Evolutionary conservation across 495 filamentous ascomycete genomes (phyloP).

Genomic region (Tuber calosporum): DNA sequence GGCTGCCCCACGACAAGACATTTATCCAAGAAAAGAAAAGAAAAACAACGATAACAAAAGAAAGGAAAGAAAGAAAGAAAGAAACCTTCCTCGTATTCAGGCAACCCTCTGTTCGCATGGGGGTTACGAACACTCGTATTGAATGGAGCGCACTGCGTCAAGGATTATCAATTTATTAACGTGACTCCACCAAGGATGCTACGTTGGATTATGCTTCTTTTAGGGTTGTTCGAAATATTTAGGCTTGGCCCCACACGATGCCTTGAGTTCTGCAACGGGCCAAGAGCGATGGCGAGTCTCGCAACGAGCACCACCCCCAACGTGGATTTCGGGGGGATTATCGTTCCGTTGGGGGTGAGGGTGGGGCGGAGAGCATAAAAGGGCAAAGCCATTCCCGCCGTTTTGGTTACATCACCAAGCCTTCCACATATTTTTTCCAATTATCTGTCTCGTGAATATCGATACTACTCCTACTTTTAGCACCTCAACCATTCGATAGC

Average conservation of each 20-base stretch:
- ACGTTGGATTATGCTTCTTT: neutral
- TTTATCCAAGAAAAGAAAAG: neutral
- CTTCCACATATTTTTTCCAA: neutral
- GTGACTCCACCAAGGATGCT: too few species aligned
- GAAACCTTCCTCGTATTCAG: neutral
- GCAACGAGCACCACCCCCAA: accelerated
- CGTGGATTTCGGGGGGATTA: neutral
- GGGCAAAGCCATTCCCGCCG: neutral
- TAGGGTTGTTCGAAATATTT: neutral
- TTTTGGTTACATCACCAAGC: neutral
- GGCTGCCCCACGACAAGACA: neutral
- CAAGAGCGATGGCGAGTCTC: neutral
- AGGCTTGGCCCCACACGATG: neutral
- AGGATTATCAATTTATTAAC: too few species aligned
- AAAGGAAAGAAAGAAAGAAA: neutral
- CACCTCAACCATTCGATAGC: neutral
- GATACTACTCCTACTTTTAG: neutral
- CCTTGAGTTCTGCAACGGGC: neutral
- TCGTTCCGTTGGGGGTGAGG: neutral
- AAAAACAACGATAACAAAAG: neutral
- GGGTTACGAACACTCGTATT: neutral
- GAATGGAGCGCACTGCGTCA: neutral
- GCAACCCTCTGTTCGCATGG: neutral
- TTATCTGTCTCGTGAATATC: neutral
- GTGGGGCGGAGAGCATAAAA: neutral